These are phyloP conservation scores for Paragyromitra xinjiangensis DNA, from an alignment of 495 filamentous ascomycete genomes.

Conservation along the genomic window DNA sequence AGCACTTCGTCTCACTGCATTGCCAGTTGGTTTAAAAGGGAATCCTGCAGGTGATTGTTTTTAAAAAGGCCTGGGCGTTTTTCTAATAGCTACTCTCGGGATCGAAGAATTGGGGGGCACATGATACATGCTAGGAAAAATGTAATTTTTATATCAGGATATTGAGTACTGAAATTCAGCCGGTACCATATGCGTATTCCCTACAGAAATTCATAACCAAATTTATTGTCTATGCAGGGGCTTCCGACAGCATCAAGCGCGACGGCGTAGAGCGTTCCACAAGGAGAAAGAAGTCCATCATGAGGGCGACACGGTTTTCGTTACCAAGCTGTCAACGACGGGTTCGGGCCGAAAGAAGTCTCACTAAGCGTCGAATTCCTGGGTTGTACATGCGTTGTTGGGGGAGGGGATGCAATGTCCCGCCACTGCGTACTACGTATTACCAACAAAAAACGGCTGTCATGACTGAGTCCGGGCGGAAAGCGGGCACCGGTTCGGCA, in stretches of 20 bases:
- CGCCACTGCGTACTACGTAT: slow-evolving; percentile 28
- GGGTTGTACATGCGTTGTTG: slow-evolving; percentile 28
- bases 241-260: slow-evolving; percentile 24
- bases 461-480: slow-evolving; percentile 1
- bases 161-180: slow-evolving; percentile 23
- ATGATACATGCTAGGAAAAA: slow-evolving; percentile 42
- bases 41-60: slow-evolving; percentile 45
- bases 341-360: slow-evolving; percentile 29
- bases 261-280: not conserved
- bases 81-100: slow-evolving; percentile 41
- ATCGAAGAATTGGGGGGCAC: slow-evolving; percentile 32
- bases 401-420: slow-evolving; percentile 30
- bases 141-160: slow-evolving; percentile 29
- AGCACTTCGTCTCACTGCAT: slow-evolving; percentile 38
- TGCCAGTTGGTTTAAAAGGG: slow-evolving; percentile 41
- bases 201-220: slow-evolving; percentile 5
- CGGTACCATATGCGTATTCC: slow-evolving; percentile 32
- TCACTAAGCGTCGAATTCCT: slow-evolving; percentile 14
- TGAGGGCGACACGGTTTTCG: slow-evolving; percentile 13
- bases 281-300: slow-evolving; percentile 17
- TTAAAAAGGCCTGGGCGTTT: slow-evolving; percentile 45
- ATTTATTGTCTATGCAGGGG: slow-evolving; percentile 33
- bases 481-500: not conserved
- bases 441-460: slow-evolving; percentile 42
- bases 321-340: slow-evolving; percentile 35